A percentile compares a stretch with the other conserved stretches of the same genome.
These are phyloP conservation scores for Brettanomyces naardenensis DNA, from an alignment of 805 yeast species.

Conservation along the genomic window DNA sequence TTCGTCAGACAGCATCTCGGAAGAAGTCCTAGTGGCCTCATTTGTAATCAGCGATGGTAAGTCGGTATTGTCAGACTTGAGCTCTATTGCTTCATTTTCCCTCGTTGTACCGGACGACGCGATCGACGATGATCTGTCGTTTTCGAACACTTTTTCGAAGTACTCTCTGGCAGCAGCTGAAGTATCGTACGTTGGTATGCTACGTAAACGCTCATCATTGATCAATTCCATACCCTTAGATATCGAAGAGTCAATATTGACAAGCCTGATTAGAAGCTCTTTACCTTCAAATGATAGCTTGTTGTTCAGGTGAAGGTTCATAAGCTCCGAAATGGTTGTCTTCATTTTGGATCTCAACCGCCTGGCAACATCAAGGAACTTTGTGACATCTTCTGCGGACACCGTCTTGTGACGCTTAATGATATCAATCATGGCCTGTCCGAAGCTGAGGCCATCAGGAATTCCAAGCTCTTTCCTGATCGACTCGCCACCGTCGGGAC, in stretches of 20 bases:
- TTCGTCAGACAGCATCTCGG: slow-evolving; percentile 5
- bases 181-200: neutral
- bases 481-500: slow-evolving; percentile 9
- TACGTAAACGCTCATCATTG: slow-evolving; percentile 6
- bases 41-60: neutral
- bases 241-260: slow-evolving; percentile 63
- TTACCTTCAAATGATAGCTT: slow-evolving; percentile 61
- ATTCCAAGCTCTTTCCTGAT: slow-evolving; percentile 7
- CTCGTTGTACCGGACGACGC: neutral
- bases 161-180: slow-evolving; percentile 4
- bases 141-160: neutral
- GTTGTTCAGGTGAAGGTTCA: slow-evolving; percentile 46
- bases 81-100: slow-evolving; percentile 6
- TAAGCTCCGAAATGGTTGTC: slow-evolving; percentile 45
- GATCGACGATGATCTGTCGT: neutral
- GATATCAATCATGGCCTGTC: slow-evolving; percentile 16
- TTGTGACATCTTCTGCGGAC: slow-evolving; percentile 12
- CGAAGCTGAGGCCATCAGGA: slow-evolving; percentile 10
- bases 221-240: slow-evolving; percentile 41
- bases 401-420: slow-evolving; percentile 10
- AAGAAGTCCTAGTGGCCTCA: slow-evolving; percentile 3
- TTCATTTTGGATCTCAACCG: slow-evolving; percentile 35
- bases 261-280: slow-evolving; percentile 62
- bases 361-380: slow-evolving; percentile 32
- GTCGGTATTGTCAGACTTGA: slow-evolving; percentile 7